phyloP scores from a whole-genome alignment of 495 filamentous ascomycete genomes.

The Aspergillus indologenus region DNA sequence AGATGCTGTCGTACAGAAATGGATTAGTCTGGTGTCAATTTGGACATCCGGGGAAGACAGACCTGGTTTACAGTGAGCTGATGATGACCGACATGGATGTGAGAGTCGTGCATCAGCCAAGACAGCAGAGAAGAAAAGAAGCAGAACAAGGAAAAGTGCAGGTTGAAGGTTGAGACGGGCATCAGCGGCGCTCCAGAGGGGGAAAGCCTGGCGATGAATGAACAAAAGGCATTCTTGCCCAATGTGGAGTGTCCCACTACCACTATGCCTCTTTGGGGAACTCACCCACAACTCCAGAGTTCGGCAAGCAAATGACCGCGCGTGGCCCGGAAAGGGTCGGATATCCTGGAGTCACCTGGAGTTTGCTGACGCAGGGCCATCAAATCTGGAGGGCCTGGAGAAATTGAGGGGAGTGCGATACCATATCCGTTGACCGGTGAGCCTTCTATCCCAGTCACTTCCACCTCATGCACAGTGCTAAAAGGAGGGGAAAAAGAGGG shows the following conservation, averaged over 20 bases:
- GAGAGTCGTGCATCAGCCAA: neutral
- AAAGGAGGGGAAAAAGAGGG: conserved; percentile 16
- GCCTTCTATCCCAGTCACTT: conserved; percentile 3
- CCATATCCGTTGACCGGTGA: conserved; percentile 25
- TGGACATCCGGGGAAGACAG: neutral
- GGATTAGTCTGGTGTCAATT: neutral
- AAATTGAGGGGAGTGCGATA: conserved; percentile 19
- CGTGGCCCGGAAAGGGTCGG: conserved; percentile 12
- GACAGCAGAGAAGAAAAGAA: neutral
- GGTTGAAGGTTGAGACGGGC: neutral
- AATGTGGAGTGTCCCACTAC: conserved; percentile 2
- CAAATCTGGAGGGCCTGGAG: conserved; percentile 18
- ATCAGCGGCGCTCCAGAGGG: neutral
- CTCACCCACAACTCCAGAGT: conserved; percentile 10
- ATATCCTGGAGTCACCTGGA: conserved; percentile 4
- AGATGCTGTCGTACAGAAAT: neutral
- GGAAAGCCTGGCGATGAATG: neutral
- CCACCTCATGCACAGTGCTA: neutral
- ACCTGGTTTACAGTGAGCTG: neutral
- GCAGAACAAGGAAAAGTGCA: neutral
- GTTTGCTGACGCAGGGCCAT: too few relatives aligned
- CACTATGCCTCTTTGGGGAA: neutral
- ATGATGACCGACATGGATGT: neutral
- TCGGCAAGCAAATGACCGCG: conserved; percentile 5
- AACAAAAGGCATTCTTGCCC: conserved; percentile 7